Percentiles rank a stretch among this genome's conserved stretches.
Conservation (phyloP, 2,329 filamentous ascomycete genomes). For the Elsinoe australis region DNA sequence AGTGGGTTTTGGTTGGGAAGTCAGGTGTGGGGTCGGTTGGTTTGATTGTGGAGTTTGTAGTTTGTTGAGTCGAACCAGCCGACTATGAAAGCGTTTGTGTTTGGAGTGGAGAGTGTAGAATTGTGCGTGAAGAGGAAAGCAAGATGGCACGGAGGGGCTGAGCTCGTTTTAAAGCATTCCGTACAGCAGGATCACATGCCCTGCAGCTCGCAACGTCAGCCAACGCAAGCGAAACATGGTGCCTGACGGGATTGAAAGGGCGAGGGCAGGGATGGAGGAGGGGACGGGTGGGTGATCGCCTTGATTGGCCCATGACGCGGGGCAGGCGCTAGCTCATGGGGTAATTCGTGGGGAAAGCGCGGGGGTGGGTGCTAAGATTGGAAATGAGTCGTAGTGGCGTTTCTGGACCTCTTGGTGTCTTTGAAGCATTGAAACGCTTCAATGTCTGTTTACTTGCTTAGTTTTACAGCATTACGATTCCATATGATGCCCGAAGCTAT, state of each 20-base stretch:
- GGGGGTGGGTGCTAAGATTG: background rate
- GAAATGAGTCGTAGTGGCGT: too few species aligned
- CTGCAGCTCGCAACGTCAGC: slow-evolving; percentile 5
- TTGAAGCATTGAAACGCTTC: too few species aligned
- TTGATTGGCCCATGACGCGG: slow-evolving; percentile 11
- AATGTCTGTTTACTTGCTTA: too few species aligned
- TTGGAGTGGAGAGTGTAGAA: slow-evolving; percentile 9
- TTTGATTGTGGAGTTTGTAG: background rate
- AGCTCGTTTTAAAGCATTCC: background rate
- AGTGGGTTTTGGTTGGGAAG: background rate
- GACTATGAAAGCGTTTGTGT: slow-evolving; percentile 9
- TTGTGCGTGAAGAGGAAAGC: background rate
- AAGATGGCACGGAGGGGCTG: background rate
- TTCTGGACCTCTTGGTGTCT: too few species aligned
- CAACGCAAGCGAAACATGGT: slow-evolving; percentile 6
- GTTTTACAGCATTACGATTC: too few species aligned
- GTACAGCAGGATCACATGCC: slow-evolving; percentile 1
- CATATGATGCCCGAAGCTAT: too few species aligned
- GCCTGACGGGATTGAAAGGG: slow-evolving; percentile 1
- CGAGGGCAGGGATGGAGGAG: background rate
- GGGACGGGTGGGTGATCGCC: background rate
- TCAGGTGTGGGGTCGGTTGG: background rate
- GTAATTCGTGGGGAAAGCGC: slow-evolving; percentile 11
- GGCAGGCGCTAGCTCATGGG: slow-evolving; percentile 3
- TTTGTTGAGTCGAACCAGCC: slow-evolving; percentile 11